Base-by-base conservation (phyloP, 2,329 filamentous ascomycete species). In the Fusarium algeriense region DNA sequence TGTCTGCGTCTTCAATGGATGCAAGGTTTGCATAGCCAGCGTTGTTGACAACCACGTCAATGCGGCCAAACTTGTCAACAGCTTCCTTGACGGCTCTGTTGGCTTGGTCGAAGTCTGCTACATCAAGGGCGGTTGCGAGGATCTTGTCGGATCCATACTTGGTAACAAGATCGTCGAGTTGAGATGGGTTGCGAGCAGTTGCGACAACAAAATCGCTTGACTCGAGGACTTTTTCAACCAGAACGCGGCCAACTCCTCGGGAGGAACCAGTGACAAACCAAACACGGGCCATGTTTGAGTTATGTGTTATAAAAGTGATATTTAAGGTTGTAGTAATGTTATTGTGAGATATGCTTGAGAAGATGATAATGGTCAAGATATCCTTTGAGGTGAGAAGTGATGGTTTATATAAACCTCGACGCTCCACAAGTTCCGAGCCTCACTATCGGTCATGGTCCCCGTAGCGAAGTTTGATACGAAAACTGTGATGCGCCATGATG, bases 41-140 rank as follows among this genome's bases (percentile, higher is more conserved):
- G 53, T 90, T 90, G 79, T 90, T 90, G 64, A 89, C 83, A 8
- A 90, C 85, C 2, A 90, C 85, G 74, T 91, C 88, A 46, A 91
- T 78, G 11, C 86, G 84, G 20, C 84, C 83, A 73, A 89, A 90
- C 50, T 84, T 84, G 5, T 83, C 77, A 2, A 79, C 37, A 0
- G 83, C 77, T 3, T 81, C 77, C 3, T 76, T 59, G 12, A 76
- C 48, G 14, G 81, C 77, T 15, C 76, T 78, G 35, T 83, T 76
- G 57, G 88, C 84, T 5, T 85, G 84, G 1, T 84, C 86, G 0
- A 54, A 49, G 17, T 70, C 50, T 6, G 69, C 44, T 0, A 90
- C 87, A 70, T 90, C 88, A 17, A 89, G 82, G 17, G 85, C 81
- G 5, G 85, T 69, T 4, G 85, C 73, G 4, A 89, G 79, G 66